Evolutionary conservation across 1,284 basidiomycete species (phyloP).

Genomic region (Lignosus rhinocerotis): DNA sequence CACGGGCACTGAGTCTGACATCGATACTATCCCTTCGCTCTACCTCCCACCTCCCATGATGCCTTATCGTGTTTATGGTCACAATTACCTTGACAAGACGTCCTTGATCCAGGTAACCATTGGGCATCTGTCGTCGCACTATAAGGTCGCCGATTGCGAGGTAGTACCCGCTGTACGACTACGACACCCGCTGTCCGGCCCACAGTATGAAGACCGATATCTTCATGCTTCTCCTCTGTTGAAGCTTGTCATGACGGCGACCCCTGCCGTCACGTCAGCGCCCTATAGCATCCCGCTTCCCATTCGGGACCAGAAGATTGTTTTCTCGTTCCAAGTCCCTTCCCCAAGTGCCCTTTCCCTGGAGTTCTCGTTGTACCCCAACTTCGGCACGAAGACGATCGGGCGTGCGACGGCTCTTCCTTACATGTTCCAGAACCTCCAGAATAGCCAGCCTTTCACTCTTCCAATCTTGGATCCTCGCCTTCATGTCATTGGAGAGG

Average conservation of each 20-base stretch:
- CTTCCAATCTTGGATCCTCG: conserved; percentile 92
- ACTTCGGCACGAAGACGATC: conserved; percentile 97
- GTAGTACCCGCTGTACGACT: conserved; percentile 55
- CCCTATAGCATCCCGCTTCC: conserved; percentile 90
- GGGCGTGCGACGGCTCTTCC: conserved; percentile 91
- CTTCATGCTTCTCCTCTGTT: conserved; percentile 79
- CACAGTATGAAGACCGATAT: conserved; percentile 58
- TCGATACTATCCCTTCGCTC: conserved; percentile 92
- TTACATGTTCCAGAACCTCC: conserved; percentile 64
- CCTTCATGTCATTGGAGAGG: conserved; percentile 94
- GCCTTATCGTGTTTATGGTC: conserved; percentile 89
- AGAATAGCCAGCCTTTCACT: conserved; percentile 59
- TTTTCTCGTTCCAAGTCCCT: conserved; percentile 88
- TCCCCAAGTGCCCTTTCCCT: conserved; percentile 76
- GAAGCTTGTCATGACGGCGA: conserved; percentile 91
- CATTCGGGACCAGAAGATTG: conserved; percentile 76
- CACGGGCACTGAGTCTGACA: conserved; percentile 62
- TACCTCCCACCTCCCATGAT: conserved; percentile 98
- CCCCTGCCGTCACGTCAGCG: conserved; percentile 79
- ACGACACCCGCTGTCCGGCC: conserved; percentile 68
- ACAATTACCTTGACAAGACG: conserved; percentile 89
- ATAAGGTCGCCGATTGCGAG: conserved; percentile 26
- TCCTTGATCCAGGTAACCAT: conserved; percentile 88
- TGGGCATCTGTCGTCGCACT: conserved; percentile 58
- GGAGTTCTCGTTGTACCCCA: conserved; percentile 96